phyloP scores from a whole-genome alignment of 306 rosid genomes.

The Glycyrrhiza uralensis region DNA sequence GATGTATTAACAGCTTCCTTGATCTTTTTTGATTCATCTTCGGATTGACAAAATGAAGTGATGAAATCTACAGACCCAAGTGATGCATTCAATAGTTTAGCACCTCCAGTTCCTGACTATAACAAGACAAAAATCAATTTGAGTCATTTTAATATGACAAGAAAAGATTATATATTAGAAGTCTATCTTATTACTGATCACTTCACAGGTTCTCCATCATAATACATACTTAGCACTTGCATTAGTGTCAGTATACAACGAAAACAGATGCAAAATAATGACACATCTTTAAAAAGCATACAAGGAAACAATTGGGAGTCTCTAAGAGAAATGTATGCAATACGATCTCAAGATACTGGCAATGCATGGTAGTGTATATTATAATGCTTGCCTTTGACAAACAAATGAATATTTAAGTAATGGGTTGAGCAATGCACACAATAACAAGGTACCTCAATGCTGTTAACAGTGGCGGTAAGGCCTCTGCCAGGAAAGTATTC shows the following conservation, averaged over 20 bases:
- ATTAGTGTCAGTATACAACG: neutral
- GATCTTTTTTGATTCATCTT: conserved; percentile 65
- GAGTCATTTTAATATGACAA: conserved; percentile 24
- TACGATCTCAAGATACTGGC: conserved; percentile 24
- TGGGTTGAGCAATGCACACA: neutral
- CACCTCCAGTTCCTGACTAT: conserved; percentile 62
- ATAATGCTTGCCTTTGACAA: conserved; percentile 10
- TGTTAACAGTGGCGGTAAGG: conserved; percentile 77
- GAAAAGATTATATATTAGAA: neutral
- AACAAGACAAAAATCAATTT: conserved; percentile 40
- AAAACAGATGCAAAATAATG: neutral
- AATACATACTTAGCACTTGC: neutral
- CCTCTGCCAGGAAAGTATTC: conserved; percentile 98
- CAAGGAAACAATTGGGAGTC: neutral
- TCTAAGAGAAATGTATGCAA: neutral
- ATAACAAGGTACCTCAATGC: conserved; percentile 54
- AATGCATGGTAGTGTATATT: neutral
- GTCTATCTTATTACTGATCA: neutral
- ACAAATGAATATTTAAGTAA: conserved; percentile 6
- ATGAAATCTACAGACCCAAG: conserved; percentile 97
- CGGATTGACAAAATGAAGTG: conserved; percentile 72
- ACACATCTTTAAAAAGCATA: neutral
- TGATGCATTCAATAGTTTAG: conserved; percentile 65
- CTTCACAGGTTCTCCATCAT: neutral
- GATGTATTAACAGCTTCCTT: conserved; percentile 84